These are phyloP conservation scores for Alloascoidea hylecoeti DNA, from an alignment of 805 yeast genomes.

Conservation along the genomic window DNA sequence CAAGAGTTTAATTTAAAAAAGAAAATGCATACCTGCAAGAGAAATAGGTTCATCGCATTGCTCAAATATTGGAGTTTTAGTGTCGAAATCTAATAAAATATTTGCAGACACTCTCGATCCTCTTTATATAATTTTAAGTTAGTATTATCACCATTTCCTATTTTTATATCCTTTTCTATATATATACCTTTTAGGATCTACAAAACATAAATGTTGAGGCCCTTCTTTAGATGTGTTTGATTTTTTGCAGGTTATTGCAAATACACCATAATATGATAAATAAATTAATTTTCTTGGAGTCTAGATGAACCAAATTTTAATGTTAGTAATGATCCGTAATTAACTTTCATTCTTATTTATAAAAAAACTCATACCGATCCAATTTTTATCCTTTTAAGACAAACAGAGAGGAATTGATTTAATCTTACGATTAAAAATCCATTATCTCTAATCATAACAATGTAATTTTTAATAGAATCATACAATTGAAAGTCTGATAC, in stretches of 20 bases:
- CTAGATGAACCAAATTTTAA: no score
- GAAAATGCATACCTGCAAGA: background rate
- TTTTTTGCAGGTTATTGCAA: background rate
- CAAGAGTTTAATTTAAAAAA: no score
- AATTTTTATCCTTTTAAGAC: background rate
- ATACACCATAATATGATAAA: constrained; percentile 16
- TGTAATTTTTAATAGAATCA: no score
- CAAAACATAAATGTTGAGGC: constrained; percentile 14
- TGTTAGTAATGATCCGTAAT: no score
- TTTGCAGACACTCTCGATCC: background rate
- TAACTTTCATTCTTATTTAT: background rate
- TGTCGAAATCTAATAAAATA: background rate
- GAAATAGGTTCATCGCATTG: background rate
- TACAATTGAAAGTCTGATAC: no score
- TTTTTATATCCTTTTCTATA: background rate
- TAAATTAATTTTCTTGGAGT: constrained; percentile 15
- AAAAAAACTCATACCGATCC: background rate
- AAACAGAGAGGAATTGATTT: background rate
- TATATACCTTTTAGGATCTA: constrained; percentile 10
- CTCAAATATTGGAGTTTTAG: background rate
- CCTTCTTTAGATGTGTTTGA: constrained; percentile 7
- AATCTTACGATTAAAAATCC: background rate
- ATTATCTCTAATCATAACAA: background rate
- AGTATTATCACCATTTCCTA: background rate
- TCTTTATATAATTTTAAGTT: background rate